Percentiles rank a stretch among this genome's conserved stretches.
phyloP scores from a whole-genome alignment of 2,329 filamentous ascomycete species.

The Beauveria asiatica region DNA sequence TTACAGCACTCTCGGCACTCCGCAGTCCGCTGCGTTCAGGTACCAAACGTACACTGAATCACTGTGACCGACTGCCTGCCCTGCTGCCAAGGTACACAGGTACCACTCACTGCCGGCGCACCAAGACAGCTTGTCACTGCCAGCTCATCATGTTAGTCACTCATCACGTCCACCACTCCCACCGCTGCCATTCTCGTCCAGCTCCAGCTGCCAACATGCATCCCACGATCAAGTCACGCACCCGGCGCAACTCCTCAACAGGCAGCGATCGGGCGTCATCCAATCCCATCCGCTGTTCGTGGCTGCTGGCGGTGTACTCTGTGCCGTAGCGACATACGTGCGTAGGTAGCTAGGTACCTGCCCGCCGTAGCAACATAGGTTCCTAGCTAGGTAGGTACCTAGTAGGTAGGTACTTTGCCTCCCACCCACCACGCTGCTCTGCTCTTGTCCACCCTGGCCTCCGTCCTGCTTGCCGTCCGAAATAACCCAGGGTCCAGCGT shows the following conservation, averaged over 20 bases:
- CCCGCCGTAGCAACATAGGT: too few species aligned
- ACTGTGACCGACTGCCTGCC: too few species aligned
- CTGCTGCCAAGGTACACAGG: too few species aligned
- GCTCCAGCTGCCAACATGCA: not conserved
- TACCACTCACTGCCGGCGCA: too few species aligned
- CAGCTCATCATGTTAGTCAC: conserved; percentile 1
- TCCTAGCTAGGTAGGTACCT: too few species aligned
- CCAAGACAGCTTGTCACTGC: not conserved
- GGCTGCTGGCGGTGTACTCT: not conserved
- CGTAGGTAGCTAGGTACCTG: too few species aligned
- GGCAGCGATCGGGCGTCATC: conserved; percentile 1
- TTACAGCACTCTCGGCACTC: not conserved
- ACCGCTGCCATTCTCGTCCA: not conserved
- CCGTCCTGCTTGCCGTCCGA: not conserved
- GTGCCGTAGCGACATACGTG: too few species aligned
- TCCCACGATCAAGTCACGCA: conserved; percentile 4
- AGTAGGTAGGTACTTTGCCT: not conserved
- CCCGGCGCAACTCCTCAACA: not conserved
- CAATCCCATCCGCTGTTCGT: not conserved
- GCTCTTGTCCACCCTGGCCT: not conserved
- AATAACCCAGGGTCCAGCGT: not conserved
- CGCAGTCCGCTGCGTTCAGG: not conserved
- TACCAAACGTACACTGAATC: too few species aligned
- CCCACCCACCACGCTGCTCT: not conserved
- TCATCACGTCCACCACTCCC: not conserved